phyloP scores from a whole-genome alignment of 371 early-diverging fungal genomes.

The Mortierella sp. region DNA sequence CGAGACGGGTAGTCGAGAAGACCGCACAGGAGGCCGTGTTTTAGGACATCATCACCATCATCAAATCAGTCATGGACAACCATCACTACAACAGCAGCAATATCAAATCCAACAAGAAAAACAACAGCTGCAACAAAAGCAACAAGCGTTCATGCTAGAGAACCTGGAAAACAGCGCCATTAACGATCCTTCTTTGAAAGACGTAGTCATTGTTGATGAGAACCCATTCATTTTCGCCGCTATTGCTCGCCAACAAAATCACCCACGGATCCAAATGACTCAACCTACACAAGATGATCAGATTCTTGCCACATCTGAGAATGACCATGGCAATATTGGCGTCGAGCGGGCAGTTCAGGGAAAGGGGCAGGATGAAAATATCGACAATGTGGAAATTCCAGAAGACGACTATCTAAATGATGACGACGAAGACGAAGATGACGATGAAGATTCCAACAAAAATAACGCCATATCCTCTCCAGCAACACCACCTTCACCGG shows the following conservation, averaged over 20 bases:
- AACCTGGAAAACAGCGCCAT: constrained; percentile 1
- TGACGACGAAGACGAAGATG: constrained; percentile 5
- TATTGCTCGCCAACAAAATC: background rate
- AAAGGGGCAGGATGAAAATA: background rate
- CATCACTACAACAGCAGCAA: background rate
- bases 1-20: background rate
- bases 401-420: constrained; percentile 1
- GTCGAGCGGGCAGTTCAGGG: background rate
- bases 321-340: background rate
- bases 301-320: background rate
- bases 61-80: constrained; percentile 8
- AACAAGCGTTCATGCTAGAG: background rate
- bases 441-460: background rate
- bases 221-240: background rate
- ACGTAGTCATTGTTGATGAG: background rate
- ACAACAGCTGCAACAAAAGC: background rate
- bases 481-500: constrained; percentile 3
- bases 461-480: too few relatives aligned
- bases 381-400: background rate
- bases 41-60: constrained; percentile 27
- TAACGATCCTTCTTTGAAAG: constrained; percentile 2
- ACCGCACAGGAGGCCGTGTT: constrained; percentile 1
- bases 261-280: background rate
- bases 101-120: background rate
- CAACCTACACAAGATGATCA: background rate